Percentiles rank a stretch among this genome's conserved stretches.
phyloP scores from a whole-genome alignment of 768 basidiomycete species.

The Lepiota venenata region DNA sequence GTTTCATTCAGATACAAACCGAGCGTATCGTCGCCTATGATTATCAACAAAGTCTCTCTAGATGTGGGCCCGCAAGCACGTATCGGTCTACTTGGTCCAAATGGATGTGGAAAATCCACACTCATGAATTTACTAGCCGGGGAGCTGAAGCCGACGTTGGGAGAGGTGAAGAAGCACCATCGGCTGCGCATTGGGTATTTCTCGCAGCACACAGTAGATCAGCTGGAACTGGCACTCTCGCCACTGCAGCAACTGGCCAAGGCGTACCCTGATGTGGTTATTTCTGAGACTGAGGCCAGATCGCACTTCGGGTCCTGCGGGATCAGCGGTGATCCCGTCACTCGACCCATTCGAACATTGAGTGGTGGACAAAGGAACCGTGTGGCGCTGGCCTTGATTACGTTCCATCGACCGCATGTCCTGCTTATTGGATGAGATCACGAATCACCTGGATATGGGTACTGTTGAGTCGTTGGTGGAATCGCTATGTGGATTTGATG shows the following conservation, averaged over 20 bases:
- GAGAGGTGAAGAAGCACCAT: constrained; percentile 51
- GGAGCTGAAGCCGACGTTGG: constrained; percentile 37
- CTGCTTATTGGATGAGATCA: constrained; percentile 59
- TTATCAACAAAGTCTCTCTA: constrained; percentile 28
- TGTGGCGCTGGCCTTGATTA: constrained; percentile 52
- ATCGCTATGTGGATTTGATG: constrained; percentile 47
- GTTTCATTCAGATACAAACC: constrained; percentile 28
- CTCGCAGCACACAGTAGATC: constrained; percentile 59
- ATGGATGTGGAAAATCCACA: constrained; percentile 59
- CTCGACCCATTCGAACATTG: constrained; percentile 33
- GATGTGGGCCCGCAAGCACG: constrained; percentile 25
- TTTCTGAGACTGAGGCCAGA: constrained; percentile 28
- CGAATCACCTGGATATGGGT: constrained; percentile 65
- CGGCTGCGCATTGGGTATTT: constrained; percentile 56
- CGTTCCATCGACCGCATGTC: constrained; percentile 52
- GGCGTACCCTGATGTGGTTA: constrained; percentile 22
- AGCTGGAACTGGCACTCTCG: constrained; percentile 30
- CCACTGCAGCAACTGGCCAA: constrained; percentile 25
- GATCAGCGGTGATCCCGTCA: constrained; percentile 40
- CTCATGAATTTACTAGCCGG: constrained; percentile 45
- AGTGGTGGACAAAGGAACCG: constrained; percentile 60
- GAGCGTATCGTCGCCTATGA: constrained; percentile 14
- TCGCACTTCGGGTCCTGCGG: constrained; percentile 38
- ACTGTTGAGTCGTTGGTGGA: constrained; percentile 55
- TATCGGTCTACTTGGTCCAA: constrained; percentile 30